phyloP scores from a whole-genome alignment of 2,329 filamentous ascomycete species.

The Alternaria brassicae region DNA sequence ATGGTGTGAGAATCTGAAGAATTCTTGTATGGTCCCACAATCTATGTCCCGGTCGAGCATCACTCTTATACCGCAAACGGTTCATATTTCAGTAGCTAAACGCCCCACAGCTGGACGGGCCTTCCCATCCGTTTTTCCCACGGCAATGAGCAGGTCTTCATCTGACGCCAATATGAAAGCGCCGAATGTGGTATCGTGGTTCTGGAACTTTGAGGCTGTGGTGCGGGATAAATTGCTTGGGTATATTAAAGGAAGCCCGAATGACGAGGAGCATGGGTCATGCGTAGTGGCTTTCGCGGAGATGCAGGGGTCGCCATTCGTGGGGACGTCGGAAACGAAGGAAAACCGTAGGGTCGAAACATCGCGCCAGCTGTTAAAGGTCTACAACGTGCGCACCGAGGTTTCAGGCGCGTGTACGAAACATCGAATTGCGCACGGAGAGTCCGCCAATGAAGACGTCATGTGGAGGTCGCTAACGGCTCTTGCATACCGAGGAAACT shows the following conservation, averaged over 20 bases:
- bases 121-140: conserved; percentile 20
- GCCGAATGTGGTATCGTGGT: conserved; percentile 15
- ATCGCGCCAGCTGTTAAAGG: not conserved
- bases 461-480: not conserved
- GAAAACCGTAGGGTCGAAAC: conserved; percentile 1
- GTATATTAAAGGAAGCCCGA: conserved; percentile 30
- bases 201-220: conserved; percentile 16
- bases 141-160: conserved; percentile 21
- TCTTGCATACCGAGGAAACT: conserved; percentile 5
- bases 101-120: conserved; percentile 22
- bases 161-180: conserved; percentile 22
- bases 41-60: not conserved
- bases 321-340: conserved; percentile 12
- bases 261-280: conserved; percentile 16
- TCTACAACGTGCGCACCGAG: not conserved
- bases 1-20: conserved; percentile 24
- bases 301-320: conserved; percentile 25
- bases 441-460: conserved; percentile 2
- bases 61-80: conserved; percentile 26
- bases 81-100: not conserved
- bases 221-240: conserved; percentile 31
- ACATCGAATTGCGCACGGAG: not conserved
- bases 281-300: conserved; percentile 19
- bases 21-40: conserved; percentile 11
- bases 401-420: conserved; percentile 8